Evolutionary conservation across 2,329 filamentous ascomycete species (phyloP).

Genomic region (Neofusicoccum laricinum): DNA sequence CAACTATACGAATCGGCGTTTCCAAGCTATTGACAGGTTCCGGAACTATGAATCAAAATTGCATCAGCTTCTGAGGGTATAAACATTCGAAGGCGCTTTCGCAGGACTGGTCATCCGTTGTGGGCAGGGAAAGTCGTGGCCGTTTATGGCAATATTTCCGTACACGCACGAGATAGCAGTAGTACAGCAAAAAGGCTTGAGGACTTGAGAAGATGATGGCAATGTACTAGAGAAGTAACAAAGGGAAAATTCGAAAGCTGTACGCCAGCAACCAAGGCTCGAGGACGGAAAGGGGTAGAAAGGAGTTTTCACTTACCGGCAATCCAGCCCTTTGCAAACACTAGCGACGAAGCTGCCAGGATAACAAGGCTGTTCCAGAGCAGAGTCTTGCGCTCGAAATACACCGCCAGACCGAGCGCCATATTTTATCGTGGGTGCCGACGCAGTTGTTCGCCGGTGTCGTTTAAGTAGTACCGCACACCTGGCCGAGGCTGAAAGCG

Average conservation of each 20-base stretch:
- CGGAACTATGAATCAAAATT: neutral
- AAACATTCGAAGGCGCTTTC: too few species aligned
- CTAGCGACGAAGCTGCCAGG: neutral
- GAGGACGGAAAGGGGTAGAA: neutral
- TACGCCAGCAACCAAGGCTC: neutral
- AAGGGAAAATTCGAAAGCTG: neutral
- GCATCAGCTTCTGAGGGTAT: neutral
- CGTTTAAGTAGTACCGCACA: neutral
- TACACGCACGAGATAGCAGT: too few species aligned
- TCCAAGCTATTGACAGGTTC: neutral
- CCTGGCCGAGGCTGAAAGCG: constrained; percentile 11
- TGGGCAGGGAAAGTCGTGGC: too few species aligned
- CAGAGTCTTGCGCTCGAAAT: constrained; percentile 11
- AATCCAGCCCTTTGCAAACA: constrained; percentile 6
- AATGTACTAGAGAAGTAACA: too few species aligned
- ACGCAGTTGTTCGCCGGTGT: neutral
- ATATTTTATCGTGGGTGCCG: neutral
- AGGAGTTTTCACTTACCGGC: neutral
- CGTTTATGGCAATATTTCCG: too few species aligned
- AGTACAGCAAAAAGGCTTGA: too few species aligned
- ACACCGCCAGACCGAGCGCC: constrained; percentile 9
- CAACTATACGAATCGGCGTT: neutral
- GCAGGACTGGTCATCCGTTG: too few species aligned
- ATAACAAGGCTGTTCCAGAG: neutral
- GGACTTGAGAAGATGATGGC: too few species aligned